Percentiles rank a stretch among this genome's conserved stretches.
Conservation (phyloP, 768 basidiomycete species). For the Termitomyces sp. region DNA sequence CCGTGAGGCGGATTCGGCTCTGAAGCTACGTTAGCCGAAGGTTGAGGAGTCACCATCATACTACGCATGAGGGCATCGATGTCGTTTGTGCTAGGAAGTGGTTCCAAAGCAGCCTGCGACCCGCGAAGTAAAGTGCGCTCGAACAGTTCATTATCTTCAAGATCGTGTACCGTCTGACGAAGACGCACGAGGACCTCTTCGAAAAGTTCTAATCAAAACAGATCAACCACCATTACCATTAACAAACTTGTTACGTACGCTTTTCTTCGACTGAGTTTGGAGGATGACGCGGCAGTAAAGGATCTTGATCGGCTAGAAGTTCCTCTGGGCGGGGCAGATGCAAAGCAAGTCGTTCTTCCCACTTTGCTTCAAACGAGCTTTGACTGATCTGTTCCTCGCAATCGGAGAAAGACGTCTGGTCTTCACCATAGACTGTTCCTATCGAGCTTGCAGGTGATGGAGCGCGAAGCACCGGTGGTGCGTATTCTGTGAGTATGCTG, state of each 20-base stretch:
- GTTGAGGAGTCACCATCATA: conserved; percentile 39
- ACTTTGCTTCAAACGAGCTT: conserved; percentile 35
- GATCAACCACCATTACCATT: neutral
- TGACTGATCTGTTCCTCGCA: conserved; percentile 32
- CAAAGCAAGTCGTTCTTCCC: conserved; percentile 32
- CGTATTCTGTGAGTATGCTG: conserved; percentile 27
- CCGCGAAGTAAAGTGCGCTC: conserved; percentile 41
- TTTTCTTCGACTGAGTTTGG: conserved; percentile 25
- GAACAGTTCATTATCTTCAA: conserved; percentile 44
- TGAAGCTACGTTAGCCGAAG: conserved; percentile 6
- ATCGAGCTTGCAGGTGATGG: conserved; percentile 49
- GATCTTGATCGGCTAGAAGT: conserved; percentile 30
- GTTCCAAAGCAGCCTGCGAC: conserved; percentile 37
- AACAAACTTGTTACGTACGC: conserved; percentile 20
- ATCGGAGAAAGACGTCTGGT: conserved; percentile 42
- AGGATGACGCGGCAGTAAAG: conserved; percentile 26
- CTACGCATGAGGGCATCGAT: conserved; percentile 45
- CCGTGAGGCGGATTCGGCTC: conserved; percentile 1
- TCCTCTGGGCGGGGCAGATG: conserved; percentile 33
- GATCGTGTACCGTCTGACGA: conserved; percentile 27
- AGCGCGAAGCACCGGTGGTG: conserved; percentile 39
- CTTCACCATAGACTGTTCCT: conserved; percentile 38
- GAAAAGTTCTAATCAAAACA: conserved; percentile 19
- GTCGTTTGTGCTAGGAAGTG: conserved; percentile 36
- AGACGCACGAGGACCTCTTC: conserved; percentile 32